A percentile compares a stretch with the other conserved stretches of the same genome.
Conservation (phyloP, 139 green algal genomes). For the Zygnema cylindricum region DNA sequence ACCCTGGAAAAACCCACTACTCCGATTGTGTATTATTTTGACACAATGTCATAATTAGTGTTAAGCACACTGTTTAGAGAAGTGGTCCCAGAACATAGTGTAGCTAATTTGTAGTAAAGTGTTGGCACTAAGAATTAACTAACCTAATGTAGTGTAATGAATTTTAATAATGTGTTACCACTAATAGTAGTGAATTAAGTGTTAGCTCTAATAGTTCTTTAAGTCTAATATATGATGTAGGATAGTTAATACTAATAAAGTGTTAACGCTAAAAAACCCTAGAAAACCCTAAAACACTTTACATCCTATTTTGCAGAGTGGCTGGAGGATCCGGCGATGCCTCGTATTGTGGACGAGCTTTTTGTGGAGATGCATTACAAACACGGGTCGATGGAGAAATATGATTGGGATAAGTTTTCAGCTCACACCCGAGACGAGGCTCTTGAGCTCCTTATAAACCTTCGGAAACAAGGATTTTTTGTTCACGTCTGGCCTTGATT, state of each 20-base stretch:
- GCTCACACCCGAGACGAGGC: conserved; percentile 26
- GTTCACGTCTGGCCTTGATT: conserved; percentile 33
- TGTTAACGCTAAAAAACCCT: too few relatives aligned
- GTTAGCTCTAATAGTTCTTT: too few relatives aligned
- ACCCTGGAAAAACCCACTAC: too few relatives aligned
- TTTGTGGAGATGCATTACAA: conserved; percentile 53
- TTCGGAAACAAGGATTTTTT: conserved; percentile 3
- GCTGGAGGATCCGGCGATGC: conserved; percentile 5
- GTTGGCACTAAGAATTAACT: not conserved
- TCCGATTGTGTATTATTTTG: too few relatives aligned
- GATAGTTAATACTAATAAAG: too few relatives aligned
- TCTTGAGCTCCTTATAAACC: not conserved
- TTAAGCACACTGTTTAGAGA: too few relatives aligned
- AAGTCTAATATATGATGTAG: too few relatives aligned
- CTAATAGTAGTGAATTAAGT: too few relatives aligned
- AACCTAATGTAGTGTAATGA: not conserved
- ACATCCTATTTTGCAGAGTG: conserved; percentile 6
- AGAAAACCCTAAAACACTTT: too few relatives aligned
- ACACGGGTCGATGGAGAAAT: conserved; percentile 33
- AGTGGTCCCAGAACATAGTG: too few relatives aligned
- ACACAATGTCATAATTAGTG: too few relatives aligned
- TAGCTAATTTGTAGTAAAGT: too few relatives aligned
- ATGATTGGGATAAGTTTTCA: conserved; percentile 6
- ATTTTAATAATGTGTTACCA: not conserved
- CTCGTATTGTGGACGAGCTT: conserved; percentile 44